Evolutionary conservation across 192 early-diverging fungal genomes (phyloP).

Genomic region (Glomus cerebriforme): DNA sequence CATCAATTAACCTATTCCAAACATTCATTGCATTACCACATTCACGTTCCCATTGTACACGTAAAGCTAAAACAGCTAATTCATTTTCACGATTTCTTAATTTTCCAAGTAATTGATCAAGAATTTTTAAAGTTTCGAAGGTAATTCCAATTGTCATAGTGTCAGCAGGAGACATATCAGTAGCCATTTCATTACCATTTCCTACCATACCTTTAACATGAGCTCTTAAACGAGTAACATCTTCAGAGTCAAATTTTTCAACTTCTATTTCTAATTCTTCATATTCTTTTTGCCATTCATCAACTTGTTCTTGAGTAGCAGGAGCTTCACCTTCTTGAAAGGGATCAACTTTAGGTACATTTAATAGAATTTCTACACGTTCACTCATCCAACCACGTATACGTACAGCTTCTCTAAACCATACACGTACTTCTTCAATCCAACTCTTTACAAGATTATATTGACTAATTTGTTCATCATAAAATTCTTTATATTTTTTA

Average conservation of each 20-base stretch:
- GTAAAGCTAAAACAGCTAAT: slow-evolving; percentile 36
- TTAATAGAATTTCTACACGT: slow-evolving; percentile 37
- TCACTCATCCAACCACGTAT: slow-evolving; percentile 45
- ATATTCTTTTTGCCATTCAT: slow-evolving; percentile 36
- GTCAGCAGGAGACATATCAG: slow-evolving; percentile 44
- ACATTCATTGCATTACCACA: slow-evolving; percentile 34
- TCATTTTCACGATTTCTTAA: slow-evolving; percentile 39
- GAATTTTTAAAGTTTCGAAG: slow-evolving; percentile 41
- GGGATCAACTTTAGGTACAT: slow-evolving; percentile 30
- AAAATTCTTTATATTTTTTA: slow-evolving; percentile 1
- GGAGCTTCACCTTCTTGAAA: slow-evolving; percentile 27
- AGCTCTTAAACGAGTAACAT: slow-evolving; percentile 45
- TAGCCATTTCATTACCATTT: slow-evolving; percentile 26
- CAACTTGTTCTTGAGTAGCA: slow-evolving; percentile 34
- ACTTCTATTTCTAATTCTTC: slow-evolving; percentile 39
- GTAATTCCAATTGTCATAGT: slow-evolving; percentile 52
- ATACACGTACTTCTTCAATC: slow-evolving; percentile 40
- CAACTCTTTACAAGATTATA: slow-evolving; percentile 6
- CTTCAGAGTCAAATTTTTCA: slow-evolving; percentile 44
- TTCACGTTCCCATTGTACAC: slow-evolving; percentile 44
- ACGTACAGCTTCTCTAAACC: slow-evolving; percentile 49
- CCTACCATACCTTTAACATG: slow-evolving; percentile 48
- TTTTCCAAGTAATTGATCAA: slow-evolving; percentile 42
- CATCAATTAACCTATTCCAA: slow-evolving; percentile 27
- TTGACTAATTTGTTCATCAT: background rate